Evolutionary conservation across 345 rosid species (phyloP).

Genomic region (Linum lewisii): DNA sequence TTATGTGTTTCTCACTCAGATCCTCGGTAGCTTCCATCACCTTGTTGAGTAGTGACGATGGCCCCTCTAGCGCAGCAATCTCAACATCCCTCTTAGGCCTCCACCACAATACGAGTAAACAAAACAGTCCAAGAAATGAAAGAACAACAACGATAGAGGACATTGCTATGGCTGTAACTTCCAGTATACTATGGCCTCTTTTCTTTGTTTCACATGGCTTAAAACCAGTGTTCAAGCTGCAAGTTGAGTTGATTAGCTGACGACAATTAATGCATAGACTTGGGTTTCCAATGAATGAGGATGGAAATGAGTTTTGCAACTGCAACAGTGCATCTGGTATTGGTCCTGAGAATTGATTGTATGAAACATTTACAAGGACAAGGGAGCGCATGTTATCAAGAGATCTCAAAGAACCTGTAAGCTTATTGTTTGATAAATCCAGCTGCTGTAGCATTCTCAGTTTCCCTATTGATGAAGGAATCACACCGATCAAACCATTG

Average conservation of each 20-base stretch:
- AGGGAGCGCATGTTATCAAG: slow-evolving; percentile 33
- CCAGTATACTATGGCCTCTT: slow-evolving; percentile 25
- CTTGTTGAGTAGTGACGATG: slow-evolving; percentile 38
- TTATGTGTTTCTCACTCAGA: slow-evolving; percentile 43
- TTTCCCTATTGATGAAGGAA: slow-evolving; percentile 37
- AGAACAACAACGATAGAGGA: slow-evolving; percentile 20
- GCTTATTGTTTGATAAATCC: slow-evolving; percentile 56
- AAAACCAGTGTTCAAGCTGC: slow-evolving; percentile 22
- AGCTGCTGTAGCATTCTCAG: slow-evolving; percentile 37
- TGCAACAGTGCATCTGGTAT: slow-evolving; percentile 37
- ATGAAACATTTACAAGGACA: slow-evolving; percentile 39
- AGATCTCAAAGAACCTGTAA: slow-evolving; percentile 44
- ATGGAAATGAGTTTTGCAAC: slow-evolving; percentile 28
- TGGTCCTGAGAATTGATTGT: slow-evolving; percentile 60
- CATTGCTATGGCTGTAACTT: slow-evolving; percentile 34
- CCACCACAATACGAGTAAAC: slow-evolving; percentile 18
- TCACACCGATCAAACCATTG: slow-evolving; percentile 43
- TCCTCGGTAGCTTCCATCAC: slow-evolving; percentile 65
- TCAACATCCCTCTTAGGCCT: slow-evolving; percentile 27
- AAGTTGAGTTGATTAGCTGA: slow-evolving; percentile 17
- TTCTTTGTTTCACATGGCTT: slow-evolving; percentile 26
- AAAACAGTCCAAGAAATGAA: slow-evolving; percentile 29
- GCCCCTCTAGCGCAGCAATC: slow-evolving; percentile 34
- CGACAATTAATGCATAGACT: slow-evolving; percentile 47
- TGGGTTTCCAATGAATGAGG: slow-evolving; percentile 49